Evolutionary conservation across 140 eudicot genomes (phyloP).

Genomic region (Artemisia princeps): DNA sequence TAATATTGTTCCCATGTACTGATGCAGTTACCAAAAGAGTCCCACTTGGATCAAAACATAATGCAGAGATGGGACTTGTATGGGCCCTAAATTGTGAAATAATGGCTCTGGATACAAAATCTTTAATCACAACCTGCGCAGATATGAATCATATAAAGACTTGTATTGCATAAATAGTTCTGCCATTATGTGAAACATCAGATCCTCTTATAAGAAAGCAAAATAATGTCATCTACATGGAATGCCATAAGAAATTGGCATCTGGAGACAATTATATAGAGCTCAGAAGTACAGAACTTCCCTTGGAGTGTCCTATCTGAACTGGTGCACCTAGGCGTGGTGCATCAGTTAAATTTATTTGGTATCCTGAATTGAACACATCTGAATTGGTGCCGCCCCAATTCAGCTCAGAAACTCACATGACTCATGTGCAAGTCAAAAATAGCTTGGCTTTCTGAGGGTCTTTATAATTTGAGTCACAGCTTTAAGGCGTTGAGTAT

Average conservation of each 20-base stretch:
- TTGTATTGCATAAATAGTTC: background rate
- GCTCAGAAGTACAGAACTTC: background rate
- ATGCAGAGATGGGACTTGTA: conserved; percentile 72
- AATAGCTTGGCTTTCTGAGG: too few species aligned
- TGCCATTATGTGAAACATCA: background rate
- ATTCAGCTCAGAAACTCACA: too few species aligned
- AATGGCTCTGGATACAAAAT: conserved; percentile 52
- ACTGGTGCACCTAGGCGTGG: too few species aligned
- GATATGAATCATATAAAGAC: background rate
- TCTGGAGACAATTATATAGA: background rate
- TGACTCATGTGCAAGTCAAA: too few species aligned
- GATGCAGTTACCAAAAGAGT: conserved; percentile 92
- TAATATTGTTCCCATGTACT: conserved; percentile 73
- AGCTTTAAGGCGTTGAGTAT: too few species aligned
- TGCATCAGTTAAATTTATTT: too few species aligned
- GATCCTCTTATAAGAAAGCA: background rate
- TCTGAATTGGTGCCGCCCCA: too few species aligned
- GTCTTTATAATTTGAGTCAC: too few species aligned
- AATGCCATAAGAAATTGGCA: background rate
- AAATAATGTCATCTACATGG: background rate
- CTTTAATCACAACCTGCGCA: conserved; percentile 74
- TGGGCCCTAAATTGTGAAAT: conserved; percentile 84
- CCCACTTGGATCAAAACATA: conserved; percentile 96
- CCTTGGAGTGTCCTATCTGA: background rate
- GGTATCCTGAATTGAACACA: too few species aligned